Percentiles rank a stretch among this genome's conserved stretches.
Conservation (phyloP, 169 alveolate species). For the Eimeria praecox region DNA sequence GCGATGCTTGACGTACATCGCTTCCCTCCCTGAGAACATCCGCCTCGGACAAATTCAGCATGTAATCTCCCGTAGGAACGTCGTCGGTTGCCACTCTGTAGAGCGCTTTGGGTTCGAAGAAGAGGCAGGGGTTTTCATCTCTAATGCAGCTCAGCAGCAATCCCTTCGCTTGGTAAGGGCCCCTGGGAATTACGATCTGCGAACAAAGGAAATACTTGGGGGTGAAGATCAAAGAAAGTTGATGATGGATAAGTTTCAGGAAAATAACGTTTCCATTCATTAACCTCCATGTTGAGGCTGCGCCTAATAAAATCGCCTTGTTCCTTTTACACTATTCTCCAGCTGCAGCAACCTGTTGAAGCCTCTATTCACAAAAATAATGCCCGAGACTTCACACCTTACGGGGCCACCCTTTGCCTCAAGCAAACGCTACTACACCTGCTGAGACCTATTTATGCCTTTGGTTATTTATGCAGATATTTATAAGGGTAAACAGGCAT, state of each 20-base stretch:
- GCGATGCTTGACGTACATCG: conserved; percentile 83
- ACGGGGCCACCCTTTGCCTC: too few relatives aligned
- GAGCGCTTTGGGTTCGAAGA: conserved; percentile 98
- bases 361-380: not conserved
- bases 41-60: conserved; percentile 95
- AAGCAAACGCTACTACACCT: too few relatives aligned
- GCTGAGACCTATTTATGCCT: too few relatives aligned
- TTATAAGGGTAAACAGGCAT: too few relatives aligned
- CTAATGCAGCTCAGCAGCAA: conserved; percentile 90
- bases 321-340: not conserved
- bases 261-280: not conserved
- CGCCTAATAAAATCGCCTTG: not conserved
- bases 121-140: conserved; percentile 95
- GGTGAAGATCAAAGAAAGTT: not conserved
- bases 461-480: too few relatives aligned
- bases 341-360: not conserved
- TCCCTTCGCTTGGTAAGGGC: conserved; percentile 98
- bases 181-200: conserved; percentile 97
- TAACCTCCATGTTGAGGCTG: not conserved
- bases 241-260: not conserved
- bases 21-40: conserved; percentile 96
- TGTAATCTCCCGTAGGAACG: conserved; percentile 95
- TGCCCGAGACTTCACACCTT: too few relatives aligned
- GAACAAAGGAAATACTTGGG: not conserved
- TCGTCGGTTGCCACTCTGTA: conserved; percentile 97